Evolutionary conservation across 495 filamentous ascomycete species (phyloP).

Genomic region (Amphirosellinia nigrospora): DNA sequence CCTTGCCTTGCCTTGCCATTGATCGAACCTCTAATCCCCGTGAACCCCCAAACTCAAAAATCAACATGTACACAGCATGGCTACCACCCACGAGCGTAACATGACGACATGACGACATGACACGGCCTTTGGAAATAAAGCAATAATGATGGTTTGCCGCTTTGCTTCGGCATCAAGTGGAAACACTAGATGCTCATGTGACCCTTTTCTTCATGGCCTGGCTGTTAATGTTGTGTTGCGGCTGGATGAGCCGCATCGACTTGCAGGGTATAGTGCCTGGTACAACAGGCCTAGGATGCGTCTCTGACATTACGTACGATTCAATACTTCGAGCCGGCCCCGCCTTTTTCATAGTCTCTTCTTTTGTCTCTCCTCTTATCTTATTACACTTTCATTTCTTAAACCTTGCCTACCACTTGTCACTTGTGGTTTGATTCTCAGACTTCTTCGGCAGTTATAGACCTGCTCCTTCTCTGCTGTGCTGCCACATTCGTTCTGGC

Average conservation of each 20-base stretch:
- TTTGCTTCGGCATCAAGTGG: conserved; percentile 40
- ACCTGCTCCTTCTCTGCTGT: background rate
- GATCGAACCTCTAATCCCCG: background rate
- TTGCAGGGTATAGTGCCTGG: conserved; percentile 65
- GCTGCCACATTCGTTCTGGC: background rate
- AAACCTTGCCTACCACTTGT: conserved; percentile 26
- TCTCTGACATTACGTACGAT: conserved; percentile 42
- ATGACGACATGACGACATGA: background rate
- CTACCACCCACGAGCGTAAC: conserved; percentile 11
- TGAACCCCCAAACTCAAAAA: conserved; percentile 17
- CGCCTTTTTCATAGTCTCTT: conserved; percentile 31
- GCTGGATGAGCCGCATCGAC: conserved; percentile 54
- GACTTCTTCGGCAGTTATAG: background rate
- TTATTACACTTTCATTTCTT: conserved; percentile 33
- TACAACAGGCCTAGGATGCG: conserved; percentile 24
- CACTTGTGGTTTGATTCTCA: background rate
- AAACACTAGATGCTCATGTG: conserved; percentile 37
- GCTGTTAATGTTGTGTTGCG: conserved; percentile 33
- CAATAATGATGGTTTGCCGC: conserved; percentile 24
- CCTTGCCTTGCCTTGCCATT: conserved; percentile 14
- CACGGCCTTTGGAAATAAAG: too few relatives aligned
- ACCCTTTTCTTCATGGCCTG: conserved; percentile 35
- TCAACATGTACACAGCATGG: background rate
- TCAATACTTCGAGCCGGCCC: conserved; percentile 32
- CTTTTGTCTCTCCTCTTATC: conserved; percentile 26